A percentile compares a stretch with the other conserved stretches of the same genome.
Conservation (phyloP, 345 rosid genomes). For the Gossypium australe region DNA sequence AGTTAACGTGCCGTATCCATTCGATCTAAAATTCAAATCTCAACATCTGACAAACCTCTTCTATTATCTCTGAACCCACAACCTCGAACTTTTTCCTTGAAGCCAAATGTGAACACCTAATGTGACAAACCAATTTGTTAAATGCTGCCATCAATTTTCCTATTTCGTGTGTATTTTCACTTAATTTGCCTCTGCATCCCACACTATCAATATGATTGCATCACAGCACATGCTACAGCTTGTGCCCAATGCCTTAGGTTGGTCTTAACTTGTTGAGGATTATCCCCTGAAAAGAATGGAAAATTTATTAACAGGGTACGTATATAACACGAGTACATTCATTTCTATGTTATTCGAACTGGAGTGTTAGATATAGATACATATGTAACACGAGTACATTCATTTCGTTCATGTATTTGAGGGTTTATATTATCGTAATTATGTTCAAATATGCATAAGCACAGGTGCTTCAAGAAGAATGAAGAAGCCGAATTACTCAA, state of each 20-base stretch:
- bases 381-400: too few relatives aligned
- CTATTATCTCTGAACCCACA: background rate
- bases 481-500: too few relatives aligned
- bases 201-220: slow-evolving; percentile 34
- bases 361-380: background rate
- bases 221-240: slow-evolving; percentile 88
- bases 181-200: background rate
- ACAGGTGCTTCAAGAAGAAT: too few relatives aligned
- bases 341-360: too few relatives aligned
- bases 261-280: slow-evolving; percentile 62
- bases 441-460: too few relatives aligned
- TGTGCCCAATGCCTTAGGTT: slow-evolving; percentile 94
- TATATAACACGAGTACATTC: too few relatives aligned
- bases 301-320: too few relatives aligned
- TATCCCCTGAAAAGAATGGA: slow-evolving; percentile 9
- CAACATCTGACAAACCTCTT: background rate
- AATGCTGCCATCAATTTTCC: background rate
- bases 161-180: background rate
- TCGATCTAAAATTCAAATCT: background rate
- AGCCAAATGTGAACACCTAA: too few relatives aligned
- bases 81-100: too few relatives aligned
- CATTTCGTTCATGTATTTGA: background rate
- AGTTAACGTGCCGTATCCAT: background rate
- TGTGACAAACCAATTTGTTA: background rate
- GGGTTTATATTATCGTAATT: too few relatives aligned